Percentiles rank a stretch among this genome's conserved stretches.
Evolutionary conservation across 208 protist species (phyloP).

Genomic region (Polymyxa betae): DNA sequence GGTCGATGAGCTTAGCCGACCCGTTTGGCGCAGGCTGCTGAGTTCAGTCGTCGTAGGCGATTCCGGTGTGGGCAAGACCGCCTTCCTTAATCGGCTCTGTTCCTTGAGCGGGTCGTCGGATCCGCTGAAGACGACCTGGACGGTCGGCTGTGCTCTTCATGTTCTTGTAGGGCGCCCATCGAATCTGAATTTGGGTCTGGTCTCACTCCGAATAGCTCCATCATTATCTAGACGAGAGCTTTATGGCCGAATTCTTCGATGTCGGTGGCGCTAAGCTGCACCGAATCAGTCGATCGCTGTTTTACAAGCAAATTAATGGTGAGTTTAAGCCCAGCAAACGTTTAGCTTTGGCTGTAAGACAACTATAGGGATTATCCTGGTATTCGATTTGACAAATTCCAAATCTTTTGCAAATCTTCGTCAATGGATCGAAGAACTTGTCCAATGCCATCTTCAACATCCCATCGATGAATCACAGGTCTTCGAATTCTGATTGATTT

Average conservation of each 20-base stretch:
- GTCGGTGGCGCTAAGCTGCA: conserved; percentile 36
- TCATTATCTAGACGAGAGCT: neutral
- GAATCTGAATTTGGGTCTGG: neutral
- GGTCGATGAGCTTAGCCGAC: neutral
- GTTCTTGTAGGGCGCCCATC: neutral
- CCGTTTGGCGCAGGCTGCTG: neutral
- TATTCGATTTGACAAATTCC: conserved; percentile 34
- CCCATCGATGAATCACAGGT: neutral
- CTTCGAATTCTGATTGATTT: neutral
- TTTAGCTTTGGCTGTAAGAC: neutral
- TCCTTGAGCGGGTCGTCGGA: neutral
- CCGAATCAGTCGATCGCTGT: conserved; percentile 34
- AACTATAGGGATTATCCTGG: conserved; percentile 32
- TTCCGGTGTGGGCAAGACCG: conserved; percentile 39
- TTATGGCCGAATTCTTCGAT: conserved; percentile 50
- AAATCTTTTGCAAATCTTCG: conserved; percentile 44
- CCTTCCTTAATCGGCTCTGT: conserved; percentile 24
- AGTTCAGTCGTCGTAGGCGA: neutral
- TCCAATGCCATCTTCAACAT: neutral
- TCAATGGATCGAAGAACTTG: conserved; percentile 39
- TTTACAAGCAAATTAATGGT: conserved; percentile 49
- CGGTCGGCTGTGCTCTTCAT: conserved; percentile 25
- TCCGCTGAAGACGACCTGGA: conserved; percentile 30
- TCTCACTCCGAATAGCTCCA: neutral
- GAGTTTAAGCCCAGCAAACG: neutral